Evolutionary conservation across 2,329 filamentous ascomycete genomes (phyloP), one percentile per base, ranked within the genome.

Genomic region (Daldinia eschscholtzii): DNA sequence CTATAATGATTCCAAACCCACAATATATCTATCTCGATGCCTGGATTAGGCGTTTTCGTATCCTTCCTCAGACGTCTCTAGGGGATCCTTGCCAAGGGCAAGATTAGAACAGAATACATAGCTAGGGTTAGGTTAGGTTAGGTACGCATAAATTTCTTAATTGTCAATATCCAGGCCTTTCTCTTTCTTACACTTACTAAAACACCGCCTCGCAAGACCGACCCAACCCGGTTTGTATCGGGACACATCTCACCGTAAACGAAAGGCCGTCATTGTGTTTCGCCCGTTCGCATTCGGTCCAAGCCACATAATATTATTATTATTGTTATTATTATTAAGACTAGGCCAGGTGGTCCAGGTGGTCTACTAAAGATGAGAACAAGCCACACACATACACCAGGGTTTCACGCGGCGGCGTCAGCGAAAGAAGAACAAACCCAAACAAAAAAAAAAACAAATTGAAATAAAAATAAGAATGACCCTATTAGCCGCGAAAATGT

Each of bases 181-280:
- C 28, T 35, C 33, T 35, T n/a, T 26, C 28, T 37, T 30, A 39
- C 48, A 37, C 26, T 30, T 9, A 30, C 46, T 35, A 9, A 15
- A 50, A 50, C 46, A 50, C 46, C 13, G 46, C 46, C 23, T 9
- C 5, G 2, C 46, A 30, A 28, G 46, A 30, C 26, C 46, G 26
- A 18, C 46, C 26, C 12, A 39, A 39, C 35, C 35, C 35, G 33
- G 44, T 28, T 28, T 46, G 7, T 23, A 48, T 26, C 20, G 10
- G 33, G 7, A 48, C 20, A 1, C 41, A 50, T 12, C 35, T 42
- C 55, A 42, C 39, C 39, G 55, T 57, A 57, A 44, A 44, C 55
- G 5, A 7, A 7, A 44, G 20, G 20, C 53, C 37, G 13, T 44
- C 35, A 13, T 18, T 10, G 9, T 33, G 6, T 6, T 33, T 10